These are phyloP conservation scores for Coelastrella sp. DNA, from an alignment of 139 green algal species.

Conservation along the genomic window DNA sequence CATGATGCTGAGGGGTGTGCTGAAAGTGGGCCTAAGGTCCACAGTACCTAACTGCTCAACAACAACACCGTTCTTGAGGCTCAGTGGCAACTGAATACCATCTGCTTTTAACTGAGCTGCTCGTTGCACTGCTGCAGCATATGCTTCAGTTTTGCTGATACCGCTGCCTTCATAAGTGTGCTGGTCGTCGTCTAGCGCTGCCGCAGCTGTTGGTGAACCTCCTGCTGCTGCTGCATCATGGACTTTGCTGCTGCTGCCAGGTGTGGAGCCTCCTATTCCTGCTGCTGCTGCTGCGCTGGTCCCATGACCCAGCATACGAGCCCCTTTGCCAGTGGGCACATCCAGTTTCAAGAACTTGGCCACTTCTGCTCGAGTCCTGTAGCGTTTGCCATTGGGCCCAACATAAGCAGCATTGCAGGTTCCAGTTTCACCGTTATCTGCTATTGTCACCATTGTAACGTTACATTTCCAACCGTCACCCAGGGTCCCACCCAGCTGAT, in stretches of 20 bases:
- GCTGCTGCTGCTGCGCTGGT: background rate
- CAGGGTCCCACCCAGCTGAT: slow-evolving; percentile 39
- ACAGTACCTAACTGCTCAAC: slow-evolving; percentile 41
- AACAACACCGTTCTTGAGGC: slow-evolving; percentile 10
- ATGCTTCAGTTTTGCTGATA: slow-evolving; percentile 15
- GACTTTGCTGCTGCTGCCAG: background rate
- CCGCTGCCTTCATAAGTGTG: background rate
- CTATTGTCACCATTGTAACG: slow-evolving; percentile 57
- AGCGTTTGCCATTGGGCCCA: slow-evolving; percentile 58
- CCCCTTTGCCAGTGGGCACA: background rate
- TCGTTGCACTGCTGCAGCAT: slow-evolving; percentile 14
- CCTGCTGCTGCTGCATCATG: background rate
- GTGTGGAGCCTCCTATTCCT: background rate
- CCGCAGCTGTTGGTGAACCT: background rate
- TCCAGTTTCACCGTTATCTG: slow-evolving; percentile 6
- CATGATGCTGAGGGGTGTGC: slow-evolving; percentile 14
- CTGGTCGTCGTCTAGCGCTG: background rate
- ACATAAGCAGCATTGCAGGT: slow-evolving; percentile 58
- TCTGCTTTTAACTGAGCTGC: slow-evolving; percentile 27
- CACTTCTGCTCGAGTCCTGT: slow-evolving; percentile 67
- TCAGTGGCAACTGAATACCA: slow-evolving; percentile 20
- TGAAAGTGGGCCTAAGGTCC: slow-evolving; percentile 35
- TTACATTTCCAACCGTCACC: slow-evolving; percentile 68
- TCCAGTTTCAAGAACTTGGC: slow-evolving; percentile 40
- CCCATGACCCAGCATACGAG: background rate